Evolutionary conservation across 768 basidiomycete genomes (phyloP).

Genomic region (Hypsizygus marmoreus): DNA sequence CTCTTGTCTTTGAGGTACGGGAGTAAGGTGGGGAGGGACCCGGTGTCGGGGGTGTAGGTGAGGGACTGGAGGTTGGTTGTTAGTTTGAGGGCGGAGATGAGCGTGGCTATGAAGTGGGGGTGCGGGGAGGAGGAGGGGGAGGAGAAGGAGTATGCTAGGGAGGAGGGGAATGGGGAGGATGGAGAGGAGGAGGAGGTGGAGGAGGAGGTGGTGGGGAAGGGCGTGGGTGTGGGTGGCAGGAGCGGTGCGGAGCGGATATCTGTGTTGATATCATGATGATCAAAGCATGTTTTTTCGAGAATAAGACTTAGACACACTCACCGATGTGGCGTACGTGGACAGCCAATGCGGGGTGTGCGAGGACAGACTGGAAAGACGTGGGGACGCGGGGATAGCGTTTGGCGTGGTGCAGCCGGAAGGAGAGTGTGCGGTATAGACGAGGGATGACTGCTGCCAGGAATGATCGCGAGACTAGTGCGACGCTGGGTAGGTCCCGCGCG

Average conservation of each 20-base stretch:
- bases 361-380: slow-evolving; percentile 64
- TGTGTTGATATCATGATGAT: slow-evolving; percentile 24
- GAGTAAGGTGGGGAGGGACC: no score
- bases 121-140: no score
- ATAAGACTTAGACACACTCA: slow-evolving; percentile 24
- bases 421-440: slow-evolving; percentile 57
- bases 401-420: slow-evolving; percentile 55
- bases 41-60: no score
- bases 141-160: no score
- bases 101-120: no score
- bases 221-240: slow-evolving; percentile 44
- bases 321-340: slow-evolving; percentile 64
- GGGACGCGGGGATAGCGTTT: slow-evolving; percentile 58
- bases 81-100: no score
- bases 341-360: slow-evolving; percentile 52
- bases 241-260: slow-evolving; percentile 54
- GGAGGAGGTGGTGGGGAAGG: slow-evolving; percentile 47
- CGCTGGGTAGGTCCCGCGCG: slow-evolving; percentile 58
- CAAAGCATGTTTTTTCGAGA: background rate
- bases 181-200: slow-evolving; percentile 54
- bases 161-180: no score
- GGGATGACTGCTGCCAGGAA: slow-evolving; percentile 69
- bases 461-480: slow-evolving; percentile 64
- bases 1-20: slow-evolving; percentile 43
- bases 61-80: no score